phyloP scores from a whole-genome alignment of 345 rosid genomes.

The Euphorbia lathyris region DNA sequence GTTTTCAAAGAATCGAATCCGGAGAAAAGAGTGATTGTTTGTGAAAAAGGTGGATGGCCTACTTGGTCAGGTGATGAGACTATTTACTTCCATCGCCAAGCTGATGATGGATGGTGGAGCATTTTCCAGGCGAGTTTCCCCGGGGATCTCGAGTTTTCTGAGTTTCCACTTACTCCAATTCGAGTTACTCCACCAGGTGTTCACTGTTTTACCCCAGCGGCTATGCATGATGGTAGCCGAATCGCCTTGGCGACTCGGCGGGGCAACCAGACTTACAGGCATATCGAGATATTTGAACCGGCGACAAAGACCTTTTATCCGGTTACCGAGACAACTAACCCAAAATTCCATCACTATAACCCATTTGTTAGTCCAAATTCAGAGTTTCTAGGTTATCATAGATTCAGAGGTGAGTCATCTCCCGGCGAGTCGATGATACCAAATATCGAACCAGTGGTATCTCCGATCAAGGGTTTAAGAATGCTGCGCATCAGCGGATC shows the following conservation, averaged over 20 bases:
- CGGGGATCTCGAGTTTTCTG: slow-evolving; percentile 18
- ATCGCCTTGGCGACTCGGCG: slow-evolving; percentile 78
- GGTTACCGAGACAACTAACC: slow-evolving; percentile 56
- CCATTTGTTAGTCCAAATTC: slow-evolving; percentile 70
- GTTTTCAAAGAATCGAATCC: slow-evolving; percentile 53
- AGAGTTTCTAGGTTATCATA: slow-evolving; percentile 59
- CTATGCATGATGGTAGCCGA: slow-evolving; percentile 51
- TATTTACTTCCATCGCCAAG: slow-evolving; percentile 74
- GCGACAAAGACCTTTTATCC: slow-evolving; percentile 39
- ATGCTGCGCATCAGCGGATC: slow-evolving; percentile 63
- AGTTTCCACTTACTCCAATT: slow-evolving; percentile 32
- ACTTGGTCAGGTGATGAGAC: slow-evolving; percentile 67
- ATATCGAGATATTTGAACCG: slow-evolving; percentile 65
- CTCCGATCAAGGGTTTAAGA: slow-evolving; percentile 50
- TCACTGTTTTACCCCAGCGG: slow-evolving; percentile 90
- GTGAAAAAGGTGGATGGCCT: slow-evolving; percentile 82
- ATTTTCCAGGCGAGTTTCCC: slow-evolving; percentile 49
- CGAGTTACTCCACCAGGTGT: slow-evolving; percentile 82
- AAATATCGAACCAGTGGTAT: slow-evolving; percentile 56
- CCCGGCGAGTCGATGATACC: slow-evolving; percentile 51
- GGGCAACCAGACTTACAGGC: slow-evolving; percentile 40
- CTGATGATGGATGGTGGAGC: slow-evolving; percentile 97
- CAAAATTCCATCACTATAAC: slow-evolving; percentile 67
- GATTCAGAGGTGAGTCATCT: slow-evolving; percentile 67
- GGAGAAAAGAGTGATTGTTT: slow-evolving; percentile 42